phyloP scores from a whole-genome alignment of 768 basidiomycete species.

The Mycena olivaceomarginata region DNA sequence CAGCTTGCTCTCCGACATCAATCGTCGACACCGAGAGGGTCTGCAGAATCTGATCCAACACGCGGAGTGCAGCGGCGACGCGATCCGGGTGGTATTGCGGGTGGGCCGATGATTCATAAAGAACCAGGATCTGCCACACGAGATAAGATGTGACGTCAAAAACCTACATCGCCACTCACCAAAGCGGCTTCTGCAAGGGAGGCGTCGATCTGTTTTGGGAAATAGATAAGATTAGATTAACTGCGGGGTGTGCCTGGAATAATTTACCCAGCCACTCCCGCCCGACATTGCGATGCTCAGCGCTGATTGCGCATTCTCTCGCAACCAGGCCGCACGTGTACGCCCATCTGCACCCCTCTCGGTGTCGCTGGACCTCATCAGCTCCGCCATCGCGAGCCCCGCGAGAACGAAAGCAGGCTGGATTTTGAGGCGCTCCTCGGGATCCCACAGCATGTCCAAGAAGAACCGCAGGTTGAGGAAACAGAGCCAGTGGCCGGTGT shows the following conservation, averaged over 20 bases:
- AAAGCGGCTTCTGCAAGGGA: conserved; percentile 84
- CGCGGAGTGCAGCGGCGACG: conserved; percentile 70
- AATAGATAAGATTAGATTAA: conserved; percentile 20
- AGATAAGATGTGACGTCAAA: conserved; percentile 17
- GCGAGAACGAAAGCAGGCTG: conserved; percentile 85
- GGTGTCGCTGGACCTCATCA: conserved; percentile 84
- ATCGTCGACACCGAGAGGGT: conserved; percentile 71
- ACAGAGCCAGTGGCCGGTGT: conserved; percentile 80
- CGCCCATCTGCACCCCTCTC: conserved; percentile 75
- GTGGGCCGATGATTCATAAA: conserved; percentile 87
- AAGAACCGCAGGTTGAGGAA: conserved; percentile 80
- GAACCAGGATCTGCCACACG: conserved; percentile 75
- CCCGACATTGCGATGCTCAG: conserved; percentile 58
- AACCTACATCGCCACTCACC: conserved; percentile 58
- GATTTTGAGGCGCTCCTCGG: conserved; percentile 71
- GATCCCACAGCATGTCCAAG: conserved; percentile 69
- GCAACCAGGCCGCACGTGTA: conserved; percentile 73
- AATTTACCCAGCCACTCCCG: conserved; percentile 33
- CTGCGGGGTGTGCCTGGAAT: too few species aligned
- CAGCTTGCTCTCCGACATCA: conserved; percentile 74
- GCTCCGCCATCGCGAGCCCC: conserved; percentile 79
- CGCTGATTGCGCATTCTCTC: conserved; percentile 72
- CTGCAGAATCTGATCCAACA: conserved; percentile 81
- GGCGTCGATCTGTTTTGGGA: conserved; percentile 70
- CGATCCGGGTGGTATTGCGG: conserved; percentile 77